Conservation (phyloP, 2,329 filamentous ascomycete species). For the Dothiorella sarmentorum region DNA sequence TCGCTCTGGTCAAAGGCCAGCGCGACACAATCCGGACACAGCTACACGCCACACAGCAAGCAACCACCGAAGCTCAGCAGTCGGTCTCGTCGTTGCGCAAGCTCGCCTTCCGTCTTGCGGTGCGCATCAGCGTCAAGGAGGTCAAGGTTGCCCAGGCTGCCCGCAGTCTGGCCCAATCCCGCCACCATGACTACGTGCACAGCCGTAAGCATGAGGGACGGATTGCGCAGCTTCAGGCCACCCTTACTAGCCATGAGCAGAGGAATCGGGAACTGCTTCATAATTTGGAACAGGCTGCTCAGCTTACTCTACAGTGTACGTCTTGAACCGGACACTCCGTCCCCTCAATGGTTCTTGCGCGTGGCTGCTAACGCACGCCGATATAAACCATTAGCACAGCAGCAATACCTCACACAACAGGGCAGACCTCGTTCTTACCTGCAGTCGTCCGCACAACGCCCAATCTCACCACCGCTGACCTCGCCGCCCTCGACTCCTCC, state of each 20-base stretch:
- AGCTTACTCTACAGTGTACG: conserved; percentile 36
- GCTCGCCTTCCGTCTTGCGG: conserved; percentile 37
- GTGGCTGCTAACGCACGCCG: conserved; percentile 9
- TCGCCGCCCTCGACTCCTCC: conserved; percentile 17
- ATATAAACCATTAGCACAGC: conserved; percentile 15
- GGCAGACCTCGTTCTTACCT: conserved; percentile 1
- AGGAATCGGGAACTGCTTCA: conserved; percentile 37
- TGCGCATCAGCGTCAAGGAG: conserved; percentile 40
- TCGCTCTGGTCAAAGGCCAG: conserved; percentile 35
- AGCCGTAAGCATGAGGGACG: conserved; percentile 27
- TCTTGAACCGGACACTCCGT: not conserved
- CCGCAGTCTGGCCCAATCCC: conserved; percentile 30
- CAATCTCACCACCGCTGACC: conserved; percentile 7
- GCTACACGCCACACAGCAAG: conserved; percentile 33
- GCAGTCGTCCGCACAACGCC: not conserved
- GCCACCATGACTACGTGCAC: conserved; percentile 32
- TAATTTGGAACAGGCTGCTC: conserved; percentile 33
- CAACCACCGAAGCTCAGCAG: conserved; percentile 33
- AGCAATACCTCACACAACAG: not conserved
- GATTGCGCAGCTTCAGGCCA: conserved; percentile 31
- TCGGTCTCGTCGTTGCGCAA: conserved; percentile 34
- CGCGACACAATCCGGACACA: conserved; percentile 32
- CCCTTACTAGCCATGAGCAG: conserved; percentile 32
- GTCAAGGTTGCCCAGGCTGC: conserved; percentile 35
- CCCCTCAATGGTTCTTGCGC: conserved; percentile 7